Conservation (phyloP, 2,329 filamentous ascomycete species). For the Paraphaeosphaeria sporulosa region DNA sequence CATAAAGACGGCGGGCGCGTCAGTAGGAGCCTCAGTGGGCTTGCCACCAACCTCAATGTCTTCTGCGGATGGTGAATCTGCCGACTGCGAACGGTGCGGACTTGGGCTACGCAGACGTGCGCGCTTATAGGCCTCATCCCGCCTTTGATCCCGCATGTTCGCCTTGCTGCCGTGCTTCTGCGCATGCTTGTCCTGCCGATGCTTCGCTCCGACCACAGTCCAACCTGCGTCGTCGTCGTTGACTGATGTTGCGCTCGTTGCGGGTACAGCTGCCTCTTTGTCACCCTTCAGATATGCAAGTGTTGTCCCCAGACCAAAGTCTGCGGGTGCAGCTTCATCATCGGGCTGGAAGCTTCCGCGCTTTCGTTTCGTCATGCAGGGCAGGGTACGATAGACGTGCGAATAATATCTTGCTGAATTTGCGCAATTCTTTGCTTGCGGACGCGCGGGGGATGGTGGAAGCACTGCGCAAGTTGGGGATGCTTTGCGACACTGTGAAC, state of each 20-base stretch:
- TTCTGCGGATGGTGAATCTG: constrained; percentile 1
- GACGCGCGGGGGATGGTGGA: not conserved
- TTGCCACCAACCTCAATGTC: constrained; percentile 9
- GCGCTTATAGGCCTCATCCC: not conserved
- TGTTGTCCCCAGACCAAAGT: constrained; percentile 40
- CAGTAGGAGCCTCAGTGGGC: not conserved
- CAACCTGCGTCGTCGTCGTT: constrained; percentile 35
- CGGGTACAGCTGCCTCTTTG: constrained; percentile 20
- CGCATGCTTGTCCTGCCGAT: constrained; percentile 29
- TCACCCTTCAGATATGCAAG: constrained; percentile 36
- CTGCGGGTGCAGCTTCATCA: constrained; percentile 25
- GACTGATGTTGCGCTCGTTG: constrained; percentile 12
- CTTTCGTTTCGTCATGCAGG: constrained; percentile 43
- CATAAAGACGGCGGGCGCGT: constrained; percentile 6
- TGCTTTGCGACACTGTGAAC: not conserved
- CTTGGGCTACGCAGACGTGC: constrained; percentile 6
- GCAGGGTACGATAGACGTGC: not conserved
- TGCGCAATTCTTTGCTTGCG: not conserved
- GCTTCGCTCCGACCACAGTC: constrained; percentile 33
- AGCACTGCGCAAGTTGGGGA: not conserved
- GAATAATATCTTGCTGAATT: not conserved
- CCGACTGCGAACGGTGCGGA: constrained; percentile 3
- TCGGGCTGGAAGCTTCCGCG: constrained; percentile 22
- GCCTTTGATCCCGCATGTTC: constrained; percentile 7
- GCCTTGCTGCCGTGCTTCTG: not conserved